Conservation (phyloP, 2,329 filamentous ascomycete genomes). For the Aspergillus jensenii region DNA sequence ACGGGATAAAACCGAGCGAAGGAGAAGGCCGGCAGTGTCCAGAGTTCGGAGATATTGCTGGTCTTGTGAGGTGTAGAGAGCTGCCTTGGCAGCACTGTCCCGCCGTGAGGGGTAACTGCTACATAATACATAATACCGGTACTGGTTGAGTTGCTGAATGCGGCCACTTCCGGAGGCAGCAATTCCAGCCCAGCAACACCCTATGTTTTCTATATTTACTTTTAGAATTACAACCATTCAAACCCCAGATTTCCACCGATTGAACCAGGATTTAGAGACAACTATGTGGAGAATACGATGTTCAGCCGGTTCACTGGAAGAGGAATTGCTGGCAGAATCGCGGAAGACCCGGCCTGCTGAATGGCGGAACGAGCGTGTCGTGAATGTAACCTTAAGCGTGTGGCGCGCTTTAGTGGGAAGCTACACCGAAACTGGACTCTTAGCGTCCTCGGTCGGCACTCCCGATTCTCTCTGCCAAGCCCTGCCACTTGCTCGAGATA, state of each 20-base stretch:
- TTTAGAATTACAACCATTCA: background rate
- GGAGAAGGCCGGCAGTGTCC: background rate
- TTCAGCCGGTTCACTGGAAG: background rate
- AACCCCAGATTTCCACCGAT: background rate
- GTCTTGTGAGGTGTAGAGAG: background rate
- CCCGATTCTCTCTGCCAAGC: background rate
- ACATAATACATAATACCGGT: background rate
- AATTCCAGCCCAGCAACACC: background rate
- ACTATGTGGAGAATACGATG: background rate
- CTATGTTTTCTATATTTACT: background rate
- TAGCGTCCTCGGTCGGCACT: too few relatives aligned
- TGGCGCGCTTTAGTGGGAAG: constrained; percentile 1
- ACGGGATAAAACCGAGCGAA: background rate
- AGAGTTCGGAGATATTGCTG: background rate
- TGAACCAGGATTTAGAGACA: background rate
- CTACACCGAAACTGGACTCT: too few relatives aligned
- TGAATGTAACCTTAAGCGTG: constrained; percentile 7
- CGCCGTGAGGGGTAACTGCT: background rate
- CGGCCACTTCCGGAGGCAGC: background rate
- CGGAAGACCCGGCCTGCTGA: background rate
- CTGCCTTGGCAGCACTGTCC: background rate
- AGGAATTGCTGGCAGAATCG: background rate
- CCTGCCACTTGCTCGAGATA: background rate
- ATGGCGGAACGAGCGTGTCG: background rate
- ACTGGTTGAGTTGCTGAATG: background rate